phyloP scores from a whole-genome alignment of 257 asterid genomes.

The Linderniella brevidens region DNA sequence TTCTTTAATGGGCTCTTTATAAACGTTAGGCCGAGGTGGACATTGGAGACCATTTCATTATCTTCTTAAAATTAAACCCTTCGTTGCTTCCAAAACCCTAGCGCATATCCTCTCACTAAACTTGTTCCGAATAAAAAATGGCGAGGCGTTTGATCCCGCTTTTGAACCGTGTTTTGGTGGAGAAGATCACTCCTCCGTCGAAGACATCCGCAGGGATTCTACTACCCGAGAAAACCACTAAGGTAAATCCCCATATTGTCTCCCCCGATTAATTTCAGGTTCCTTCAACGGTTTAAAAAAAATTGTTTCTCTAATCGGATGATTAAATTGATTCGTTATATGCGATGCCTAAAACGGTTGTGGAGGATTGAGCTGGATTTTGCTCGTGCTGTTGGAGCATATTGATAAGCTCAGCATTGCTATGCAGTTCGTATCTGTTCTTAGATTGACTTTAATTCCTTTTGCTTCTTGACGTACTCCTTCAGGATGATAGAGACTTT shows the following conservation, averaged over 20 bases:
- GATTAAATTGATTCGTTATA: not conserved
- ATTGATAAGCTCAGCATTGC: too few species aligned
- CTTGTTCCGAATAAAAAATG: not conserved
- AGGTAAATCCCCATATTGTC: not conserved
- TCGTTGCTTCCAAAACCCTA: not conserved
- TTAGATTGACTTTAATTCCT: too few species aligned
- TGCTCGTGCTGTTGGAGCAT: too few species aligned
- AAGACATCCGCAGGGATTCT: constrained; percentile 1
- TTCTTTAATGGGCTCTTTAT: too few species aligned
- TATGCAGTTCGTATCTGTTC: too few species aligned
- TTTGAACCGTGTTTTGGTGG: constrained; percentile 3
- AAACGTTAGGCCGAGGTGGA: too few species aligned
- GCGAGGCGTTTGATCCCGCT: constrained; percentile 5
- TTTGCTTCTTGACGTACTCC: too few species aligned
- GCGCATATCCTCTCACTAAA: not conserved
- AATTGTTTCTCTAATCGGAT: not conserved
- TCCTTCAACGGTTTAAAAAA: not conserved
- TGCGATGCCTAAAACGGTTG: too few species aligned
- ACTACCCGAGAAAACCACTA: constrained; percentile 1
- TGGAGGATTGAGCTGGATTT: too few species aligned
- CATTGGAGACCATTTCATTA: not conserved
- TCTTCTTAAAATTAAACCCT: not conserved
- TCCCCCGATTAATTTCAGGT: not conserved
- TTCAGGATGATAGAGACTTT: too few species aligned
- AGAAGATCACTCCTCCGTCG: constrained; percentile 2